Base-by-base conservation (phyloP, 345 rosid genomes). In the Bruguiera parviflora region DNA sequence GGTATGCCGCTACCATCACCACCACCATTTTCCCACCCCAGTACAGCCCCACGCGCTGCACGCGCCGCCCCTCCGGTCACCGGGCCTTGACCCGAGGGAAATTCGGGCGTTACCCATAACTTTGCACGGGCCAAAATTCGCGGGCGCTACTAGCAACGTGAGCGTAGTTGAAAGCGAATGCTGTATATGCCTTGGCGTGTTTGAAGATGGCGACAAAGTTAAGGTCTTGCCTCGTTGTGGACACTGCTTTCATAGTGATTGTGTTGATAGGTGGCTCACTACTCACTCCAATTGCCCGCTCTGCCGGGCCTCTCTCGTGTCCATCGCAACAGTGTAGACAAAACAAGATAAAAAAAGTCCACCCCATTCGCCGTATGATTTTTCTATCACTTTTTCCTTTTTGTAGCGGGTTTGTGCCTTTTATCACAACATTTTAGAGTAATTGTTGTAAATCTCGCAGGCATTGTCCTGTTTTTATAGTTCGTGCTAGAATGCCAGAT, bases 181-280 rank as follows among this genome's bases (percentile, higher is more conserved):
- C 53, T 88, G 83, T 47, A 88, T 92, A 67, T 92, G 96, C 56
- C 82, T 90, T 0, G 89, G 91, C 31, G 80, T 58, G 27, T 78
- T 90, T 10, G 89, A 81, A 21, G 95, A 87, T n/a, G 95, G 89
- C 1, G 92, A 88, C 58, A 88, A 83, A 58, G 81, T 90, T 75
- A 88, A 88, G 77, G 77, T 84, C 24, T 80, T 92, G 71, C 91
- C 98, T 2, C 33, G 27, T 5, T 92, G 98, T 69, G 57, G 70
- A 11, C 98, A 89, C 68, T 70, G 71, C 22, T 92, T 82, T 69
- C 98, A 92, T 58, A 67, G 85, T 28, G 84, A 78, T 53, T 92
- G 95, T 65, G 88, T 90, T 10, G 96, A 90, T 70, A 69, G 33
- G 66, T 90, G 98, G 98, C 87, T 90, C 31, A 64, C 13, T 15